These are phyloP conservation scores for Ceratopteris richardii DNA, from an alignment of 75 land plant genomes.

Conservation along the genomic window DNA sequence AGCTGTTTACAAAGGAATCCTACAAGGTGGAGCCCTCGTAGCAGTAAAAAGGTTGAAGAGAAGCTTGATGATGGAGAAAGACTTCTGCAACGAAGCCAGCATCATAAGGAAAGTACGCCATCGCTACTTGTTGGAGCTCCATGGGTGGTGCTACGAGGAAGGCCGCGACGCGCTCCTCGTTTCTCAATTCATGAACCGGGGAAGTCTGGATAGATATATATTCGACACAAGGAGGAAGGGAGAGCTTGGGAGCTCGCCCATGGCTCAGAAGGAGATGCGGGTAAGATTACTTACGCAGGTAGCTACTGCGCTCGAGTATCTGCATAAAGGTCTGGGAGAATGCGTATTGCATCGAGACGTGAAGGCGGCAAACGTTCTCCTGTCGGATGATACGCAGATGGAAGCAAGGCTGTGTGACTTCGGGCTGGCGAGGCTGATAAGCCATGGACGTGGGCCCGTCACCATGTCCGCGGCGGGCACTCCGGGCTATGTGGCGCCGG, in stretches of 20 bases:
- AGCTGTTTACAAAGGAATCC: neutral
- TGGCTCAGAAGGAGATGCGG: constrained; percentile 17
- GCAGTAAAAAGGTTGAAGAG: neutral
- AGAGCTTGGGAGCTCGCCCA: neutral
- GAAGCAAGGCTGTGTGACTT: constrained; percentile 22
- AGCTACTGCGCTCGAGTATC: constrained; percentile 28
- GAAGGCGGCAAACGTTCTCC: constrained; percentile 38
- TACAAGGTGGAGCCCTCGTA: neutral
- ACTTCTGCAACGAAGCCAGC: neutral
- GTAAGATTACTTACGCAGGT: constrained; percentile 22
- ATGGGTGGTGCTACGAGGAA: constrained; percentile 6
- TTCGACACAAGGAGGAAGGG: constrained; percentile 2
- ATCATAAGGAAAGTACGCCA: constrained; percentile 7
- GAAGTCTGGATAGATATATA: constrained; percentile 19
- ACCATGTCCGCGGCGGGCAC: constrained; percentile 28
- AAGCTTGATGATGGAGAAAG: neutral
- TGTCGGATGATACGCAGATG: constrained; percentile 10
- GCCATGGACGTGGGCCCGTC: constrained; percentile 7
- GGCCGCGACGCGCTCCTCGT: constrained; percentile 3
- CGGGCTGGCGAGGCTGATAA: constrained; percentile 24
- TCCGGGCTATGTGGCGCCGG: constrained; percentile 31
- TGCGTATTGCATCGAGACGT: constrained; percentile 43
- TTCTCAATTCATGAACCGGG: neutral
- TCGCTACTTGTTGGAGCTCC: neutral
- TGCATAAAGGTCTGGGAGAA: constrained; percentile 27